Evolutionary conservation across 2,329 filamentous ascomycete genomes (phyloP).

Genomic region (Parafenestella ontariensis): DNA sequence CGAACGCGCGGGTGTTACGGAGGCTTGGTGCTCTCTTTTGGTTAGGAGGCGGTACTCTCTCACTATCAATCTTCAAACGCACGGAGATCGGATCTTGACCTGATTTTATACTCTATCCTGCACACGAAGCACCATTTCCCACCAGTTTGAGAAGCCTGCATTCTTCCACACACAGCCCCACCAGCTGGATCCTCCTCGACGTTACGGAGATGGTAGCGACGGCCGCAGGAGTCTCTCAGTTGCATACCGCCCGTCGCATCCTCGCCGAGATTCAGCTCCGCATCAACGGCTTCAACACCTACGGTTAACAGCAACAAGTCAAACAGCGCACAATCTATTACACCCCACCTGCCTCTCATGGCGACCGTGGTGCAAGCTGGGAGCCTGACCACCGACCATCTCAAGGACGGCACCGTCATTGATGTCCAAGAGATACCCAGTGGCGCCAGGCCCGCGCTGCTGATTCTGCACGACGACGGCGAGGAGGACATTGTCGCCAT

Average conservation of each 20-base stretch:
- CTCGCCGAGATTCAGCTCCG: constrained; percentile 48
- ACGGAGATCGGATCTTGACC: constrained; percentile 39
- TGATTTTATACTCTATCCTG: constrained; percentile 37
- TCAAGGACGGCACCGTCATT: constrained; percentile 44
- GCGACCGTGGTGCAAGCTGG: constrained; percentile 48
- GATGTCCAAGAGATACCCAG: constrained; percentile 45
- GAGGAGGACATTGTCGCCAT: constrained; percentile 77
- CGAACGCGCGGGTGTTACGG: constrained; percentile 43
- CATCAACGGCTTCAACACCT: constrained; percentile 53
- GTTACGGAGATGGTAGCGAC: constrained; percentile 48
- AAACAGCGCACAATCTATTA: constrained; percentile 20
- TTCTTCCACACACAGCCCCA: constrained; percentile 37
- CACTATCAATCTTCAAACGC: constrained; percentile 42
- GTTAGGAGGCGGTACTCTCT: constrained; percentile 42
- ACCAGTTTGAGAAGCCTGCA: constrained; percentile 32
- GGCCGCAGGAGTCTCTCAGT: constrained; percentile 38
- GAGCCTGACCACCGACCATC: constrained; percentile 36
- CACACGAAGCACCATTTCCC: constrained; percentile 28
- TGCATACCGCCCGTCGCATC: constrained; percentile 50
- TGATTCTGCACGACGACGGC: constrained; percentile 71
- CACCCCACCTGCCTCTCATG: constrained; percentile 35
- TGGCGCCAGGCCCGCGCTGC: constrained; percentile 47
- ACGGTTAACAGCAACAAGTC: constrained; percentile 41
- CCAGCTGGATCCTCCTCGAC: constrained; percentile 28
- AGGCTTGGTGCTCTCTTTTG: constrained; percentile 39